Evolutionary conservation across 768 basidiomycete genomes (phyloP).

Genomic region (Podaxis sp.): DNA sequence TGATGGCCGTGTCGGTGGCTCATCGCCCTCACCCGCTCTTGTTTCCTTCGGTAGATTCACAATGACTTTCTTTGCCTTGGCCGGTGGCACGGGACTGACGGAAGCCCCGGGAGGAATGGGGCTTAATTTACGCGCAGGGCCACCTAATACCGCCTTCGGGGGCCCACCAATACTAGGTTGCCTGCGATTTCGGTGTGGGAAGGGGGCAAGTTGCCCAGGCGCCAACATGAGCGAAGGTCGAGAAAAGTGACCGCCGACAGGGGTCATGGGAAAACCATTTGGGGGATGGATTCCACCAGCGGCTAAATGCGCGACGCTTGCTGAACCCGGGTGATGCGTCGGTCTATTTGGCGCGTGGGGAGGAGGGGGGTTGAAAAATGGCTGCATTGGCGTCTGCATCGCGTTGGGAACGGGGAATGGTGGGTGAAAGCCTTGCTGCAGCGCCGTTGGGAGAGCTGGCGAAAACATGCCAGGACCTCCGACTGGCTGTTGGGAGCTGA

Average conservation of each 20-base stretch:
- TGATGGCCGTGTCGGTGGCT: conserved; percentile 40
- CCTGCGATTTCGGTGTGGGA: conserved; percentile 46
- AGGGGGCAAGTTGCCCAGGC: conserved; percentile 43
- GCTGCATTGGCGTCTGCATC: conserved; percentile 74
- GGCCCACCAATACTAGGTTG: conserved; percentile 81
- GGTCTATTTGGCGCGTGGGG: conserved; percentile 53
- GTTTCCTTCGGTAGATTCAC: conserved; percentile 79
- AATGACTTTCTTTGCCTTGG: conserved; percentile 62
- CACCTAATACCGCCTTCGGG: conserved; percentile 83
- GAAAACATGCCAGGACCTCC: conserved; percentile 54
- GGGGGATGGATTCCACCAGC: conserved; percentile 59
- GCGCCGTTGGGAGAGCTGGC: conserved; percentile 58
- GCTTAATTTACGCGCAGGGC: conserved; percentile 73
- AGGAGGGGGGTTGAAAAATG: conserved; percentile 54
- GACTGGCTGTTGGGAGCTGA: conserved; percentile 55
- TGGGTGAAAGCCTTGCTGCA: conserved; percentile 59
- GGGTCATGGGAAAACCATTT: conserved; percentile 50
- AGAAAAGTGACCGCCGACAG: conserved; percentile 56
- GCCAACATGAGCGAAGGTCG: conserved; percentile 46
- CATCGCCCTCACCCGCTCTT: conserved; percentile 35
- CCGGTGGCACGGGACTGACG: conserved; percentile 29
- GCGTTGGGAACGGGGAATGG: conserved; percentile 45
- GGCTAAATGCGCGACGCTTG: conserved; percentile 65
- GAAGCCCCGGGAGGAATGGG: conserved; percentile 51
- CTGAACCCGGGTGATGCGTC: conserved; percentile 49